Evolutionary conservation across 768 basidiomycete species (phyloP).

Genomic region (Exidia glandulosa): DNA sequence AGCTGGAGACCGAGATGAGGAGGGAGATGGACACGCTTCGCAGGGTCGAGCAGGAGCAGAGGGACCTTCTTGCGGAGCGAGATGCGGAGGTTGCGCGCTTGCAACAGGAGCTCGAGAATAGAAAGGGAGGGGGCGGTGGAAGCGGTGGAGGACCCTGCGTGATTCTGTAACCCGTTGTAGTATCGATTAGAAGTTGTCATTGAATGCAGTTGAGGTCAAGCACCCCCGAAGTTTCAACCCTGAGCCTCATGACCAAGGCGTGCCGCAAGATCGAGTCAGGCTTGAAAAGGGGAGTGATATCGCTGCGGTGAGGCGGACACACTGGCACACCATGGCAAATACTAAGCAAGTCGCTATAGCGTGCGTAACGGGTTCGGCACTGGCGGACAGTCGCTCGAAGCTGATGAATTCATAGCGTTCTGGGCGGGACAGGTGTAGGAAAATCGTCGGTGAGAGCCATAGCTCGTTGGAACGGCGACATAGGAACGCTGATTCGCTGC

Average conservation of each 20-base stretch:
- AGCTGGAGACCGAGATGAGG: background rate
- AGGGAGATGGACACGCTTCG: background rate
- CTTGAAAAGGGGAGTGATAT: no score
- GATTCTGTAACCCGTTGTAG: background rate
- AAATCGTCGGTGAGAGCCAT: background rate
- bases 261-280: no score
- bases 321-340: background rate
- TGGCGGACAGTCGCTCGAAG: background rate
- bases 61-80: background rate
- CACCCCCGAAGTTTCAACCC: no score
- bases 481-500: background rate
- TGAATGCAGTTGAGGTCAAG: no score
- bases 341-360: background rate
- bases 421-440: background rate
- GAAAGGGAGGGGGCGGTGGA: background rate
- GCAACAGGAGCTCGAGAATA: background rate
- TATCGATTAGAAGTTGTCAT: no score
- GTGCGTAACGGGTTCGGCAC: background rate
- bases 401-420: background rate
- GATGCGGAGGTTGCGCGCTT: background rate
- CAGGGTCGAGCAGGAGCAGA: background rate
- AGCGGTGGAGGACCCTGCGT: background rate
- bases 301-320: no score
- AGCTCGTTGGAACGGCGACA: background rate
- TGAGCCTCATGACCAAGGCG: no score